Evolutionary conservation across 176 grass and related monocot genomes (phyloP), one percentile per base, ranked within the genome.

Genomic region (Alopecurus myosuroides): DNA sequence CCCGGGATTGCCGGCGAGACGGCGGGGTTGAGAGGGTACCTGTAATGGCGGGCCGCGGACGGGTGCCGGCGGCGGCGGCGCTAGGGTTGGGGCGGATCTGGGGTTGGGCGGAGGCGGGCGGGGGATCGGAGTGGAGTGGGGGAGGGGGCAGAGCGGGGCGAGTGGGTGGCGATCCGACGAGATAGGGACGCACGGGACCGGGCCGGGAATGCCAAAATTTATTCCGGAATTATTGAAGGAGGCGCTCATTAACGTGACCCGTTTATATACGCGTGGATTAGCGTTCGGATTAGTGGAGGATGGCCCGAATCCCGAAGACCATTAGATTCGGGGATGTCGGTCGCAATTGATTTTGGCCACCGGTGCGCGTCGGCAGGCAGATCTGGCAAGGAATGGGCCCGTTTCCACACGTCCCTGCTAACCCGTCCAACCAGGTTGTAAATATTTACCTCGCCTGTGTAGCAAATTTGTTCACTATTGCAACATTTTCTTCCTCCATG

Each of bases 91-190:
- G 53, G 2, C 18, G 70, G 82, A 89, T 89, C 88, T 85, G 82
- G 35, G 23, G 28, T 11, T 42, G 11, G n/a, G 34, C 34, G 85
- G 39, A 8, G n/a, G n/a, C n/a, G n/a, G 57, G 22, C 42, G 9
- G 44, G 63, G 52, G n/a, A 34, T 60, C 40, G 63, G 70, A 34
- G 78, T 19, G 23, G 51, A 28, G 61, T 7, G 50, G 25, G 60
- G 66, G 5, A 11, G 20, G 48, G n/a, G 31, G 1, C 41, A 12
- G 19, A 18, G 14, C 31, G 13, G 7, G 69, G 88, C 83, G 74
- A 74, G 84, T 72, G 84, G 84, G 80, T 76, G 80, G 89, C 80
- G 89, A 90, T 90, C 89, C 89, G 89, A 72, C 76, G 58, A 34
- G 85, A 84, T 87, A 90, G 85, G 85, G 80, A 58, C 9, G n/a